These are phyloP conservation scores for Phaeosphaeria sp. DNA, from an alignment of 2,329 filamentous ascomycete genomes.

Conservation along the genomic window DNA sequence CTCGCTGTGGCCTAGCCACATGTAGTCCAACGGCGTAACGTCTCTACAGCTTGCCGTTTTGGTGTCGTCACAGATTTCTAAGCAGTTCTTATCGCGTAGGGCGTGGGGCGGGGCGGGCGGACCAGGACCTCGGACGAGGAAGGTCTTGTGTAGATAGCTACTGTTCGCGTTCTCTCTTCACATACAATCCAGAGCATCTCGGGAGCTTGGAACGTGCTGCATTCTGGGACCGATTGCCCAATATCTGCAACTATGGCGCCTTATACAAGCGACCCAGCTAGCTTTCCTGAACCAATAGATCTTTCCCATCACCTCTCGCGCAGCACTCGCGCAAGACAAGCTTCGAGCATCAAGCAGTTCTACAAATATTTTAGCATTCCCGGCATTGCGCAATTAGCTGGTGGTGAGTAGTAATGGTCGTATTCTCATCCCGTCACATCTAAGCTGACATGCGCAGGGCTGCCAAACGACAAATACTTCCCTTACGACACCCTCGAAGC, in stretches of 20 bases:
- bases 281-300: slow-evolving; percentile 67
- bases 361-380: slow-evolving; percentile 82
- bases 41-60: slow-evolving; percentile 10
- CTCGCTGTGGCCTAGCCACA: slow-evolving; percentile 15
- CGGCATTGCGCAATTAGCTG: slow-evolving; percentile 67
- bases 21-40: too few species aligned
- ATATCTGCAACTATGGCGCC: slow-evolving; percentile 27
- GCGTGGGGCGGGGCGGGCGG: slow-evolving; percentile 5
- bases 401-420: slow-evolving; percentile 51
- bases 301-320: slow-evolving; percentile 80
- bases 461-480: slow-evolving; percentile 83
- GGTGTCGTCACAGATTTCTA: slow-evolving; percentile 39
- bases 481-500: slow-evolving; percentile 92
- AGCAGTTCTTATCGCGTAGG: slow-evolving; percentile 32
- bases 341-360: slow-evolving; percentile 77
- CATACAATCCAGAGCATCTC: not conserved
- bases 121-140: slow-evolving; percentile 15
- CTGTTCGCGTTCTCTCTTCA: not conserved
- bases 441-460: slow-evolving; percentile 58
- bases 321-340: slow-evolving; percentile 68
- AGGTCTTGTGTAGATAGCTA: slow-evolving; percentile 15
- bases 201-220: not conserved
- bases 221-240: not conserved
- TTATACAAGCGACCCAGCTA: slow-evolving; percentile 31
- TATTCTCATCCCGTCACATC: slow-evolving; percentile 9